Conservation (phyloP, 352 stramenopile genomes). For the Globisporangium mamillatum region DNA sequence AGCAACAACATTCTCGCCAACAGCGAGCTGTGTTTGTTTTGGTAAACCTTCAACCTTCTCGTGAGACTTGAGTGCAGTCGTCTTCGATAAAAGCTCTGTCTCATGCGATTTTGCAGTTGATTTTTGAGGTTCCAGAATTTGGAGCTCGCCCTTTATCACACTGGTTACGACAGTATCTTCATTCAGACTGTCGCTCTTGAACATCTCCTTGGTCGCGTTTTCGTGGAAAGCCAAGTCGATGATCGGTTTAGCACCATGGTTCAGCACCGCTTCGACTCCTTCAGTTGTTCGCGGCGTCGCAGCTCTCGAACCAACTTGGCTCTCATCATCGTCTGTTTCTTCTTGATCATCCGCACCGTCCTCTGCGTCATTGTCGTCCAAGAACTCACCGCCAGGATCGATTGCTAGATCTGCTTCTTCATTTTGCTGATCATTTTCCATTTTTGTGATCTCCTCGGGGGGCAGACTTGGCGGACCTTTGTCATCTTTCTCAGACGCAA, state of each 20-base stretch:
- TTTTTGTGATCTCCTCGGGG: background rate
- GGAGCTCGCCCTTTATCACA: background rate
- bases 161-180: background rate
- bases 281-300: background rate
- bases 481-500: background rate
- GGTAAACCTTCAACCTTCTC: background rate
- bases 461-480: background rate
- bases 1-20: background rate
- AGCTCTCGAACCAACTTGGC: background rate
- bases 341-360: conserved; percentile 10
- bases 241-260: background rate
- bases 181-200: background rate
- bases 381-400: background rate
- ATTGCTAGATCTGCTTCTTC: background rate
- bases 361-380: conserved; percentile 1
- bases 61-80: background rate
- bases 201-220: background rate
- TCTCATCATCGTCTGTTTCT: conserved; percentile 4
- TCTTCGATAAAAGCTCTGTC: background rate
- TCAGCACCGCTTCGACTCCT: background rate
- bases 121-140: background rate
- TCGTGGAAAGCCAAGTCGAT: background rate
- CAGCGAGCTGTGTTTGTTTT: background rate
- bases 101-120: background rate
- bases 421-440: background rate